Evolutionary conservation across 2,329 filamentous ascomycete species (phyloP), one percentile per base, ranked within the genome.

Genomic region (Penicillium sp.): DNA sequence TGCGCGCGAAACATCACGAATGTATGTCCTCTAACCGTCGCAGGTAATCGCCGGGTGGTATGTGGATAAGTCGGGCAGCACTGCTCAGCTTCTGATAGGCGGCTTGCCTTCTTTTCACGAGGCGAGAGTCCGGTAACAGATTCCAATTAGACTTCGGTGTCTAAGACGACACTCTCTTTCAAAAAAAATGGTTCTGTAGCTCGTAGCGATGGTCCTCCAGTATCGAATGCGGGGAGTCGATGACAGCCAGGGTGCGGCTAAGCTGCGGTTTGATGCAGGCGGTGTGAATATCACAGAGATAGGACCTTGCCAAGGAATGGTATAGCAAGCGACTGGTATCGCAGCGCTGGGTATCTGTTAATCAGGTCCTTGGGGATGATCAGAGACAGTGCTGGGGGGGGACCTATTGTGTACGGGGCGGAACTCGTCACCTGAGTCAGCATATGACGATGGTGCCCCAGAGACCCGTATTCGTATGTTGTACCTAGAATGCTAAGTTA

Each of bases 1-100:
- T 88, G 82, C 52, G 81, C 78, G 68, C 83, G 82, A 75, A 85
- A 85, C 83, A 85, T 85, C 60, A 61, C 65, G 50, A 61, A 38
- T 54, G 46, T 61, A 52, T 56, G 57, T 40, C 45, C 56, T 63
- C 45, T 54, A 53, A 52, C 33, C 31, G 51, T 45, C 33, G 38
- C 51, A 29, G 48, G 54, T 53, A 43, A 45, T 49, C 46, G 58
- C 57, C 50, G n/a, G 45, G 38, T 56, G 23, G 40, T 31, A n/a
- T 48, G 53, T 49, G 54, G 47, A 31, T 43, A 47, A 55, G 53
- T 66, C 47, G 54, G 59, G 56, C 55, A 64, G 61, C 58, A 40
- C 40, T 61, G 19, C 10, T 40, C 31, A 47, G 57, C 45, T 52
- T 49, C 41, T 49, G 38, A 48, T 45, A 21, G 31, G 50, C 29